Evolutionary conservation across 192 early-diverging fungal species (phyloP).

Genomic region (Thamnidium elegans): DNA sequence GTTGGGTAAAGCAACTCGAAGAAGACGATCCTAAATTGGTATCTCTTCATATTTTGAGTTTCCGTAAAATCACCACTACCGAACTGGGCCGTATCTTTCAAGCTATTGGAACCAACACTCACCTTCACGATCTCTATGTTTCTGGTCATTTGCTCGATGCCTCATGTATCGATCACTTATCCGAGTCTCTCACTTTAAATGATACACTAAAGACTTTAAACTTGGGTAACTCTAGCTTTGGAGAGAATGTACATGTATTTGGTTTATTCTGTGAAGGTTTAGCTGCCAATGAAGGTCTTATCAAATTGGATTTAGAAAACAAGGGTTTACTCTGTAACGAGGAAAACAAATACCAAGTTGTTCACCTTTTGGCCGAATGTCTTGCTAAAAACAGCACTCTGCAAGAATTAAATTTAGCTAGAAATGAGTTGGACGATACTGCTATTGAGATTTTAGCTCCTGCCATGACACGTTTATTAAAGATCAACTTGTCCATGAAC

Average conservation of each 20-base stretch:
- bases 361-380: constrained; percentile 17
- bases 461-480: constrained; percentile 21
- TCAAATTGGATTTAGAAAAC: constrained; percentile 51
- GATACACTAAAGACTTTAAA: constrained; percentile 41
- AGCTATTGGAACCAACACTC: constrained; percentile 40
- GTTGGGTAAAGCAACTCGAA: constrained; percentile 48
- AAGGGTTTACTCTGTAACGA: constrained; percentile 34
- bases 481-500: constrained; percentile 43
- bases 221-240: constrained; percentile 41
- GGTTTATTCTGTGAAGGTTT: constrained; percentile 40
- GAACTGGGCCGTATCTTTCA: constrained; percentile 46
- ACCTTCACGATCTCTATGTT: constrained; percentile 48
- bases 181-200: constrained; percentile 40
- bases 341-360: constrained; percentile 1
- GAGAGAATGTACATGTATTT: constrained; percentile 26
- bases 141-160: constrained; percentile 48
- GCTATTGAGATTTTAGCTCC: constrained; percentile 30
- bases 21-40: constrained; percentile 45
- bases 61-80: constrained; percentile 39
- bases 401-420: constrained; percentile 38
- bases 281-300: constrained; percentile 41
- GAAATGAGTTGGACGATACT: constrained; percentile 46
- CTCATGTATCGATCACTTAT: constrained; percentile 29
- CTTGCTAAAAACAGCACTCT: constrained; percentile 29
- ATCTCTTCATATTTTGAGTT: constrained; percentile 53